phyloP scores from a whole-genome alignment of 768 basidiomycete species.

The Rhizopogon vinicolor region DNA sequence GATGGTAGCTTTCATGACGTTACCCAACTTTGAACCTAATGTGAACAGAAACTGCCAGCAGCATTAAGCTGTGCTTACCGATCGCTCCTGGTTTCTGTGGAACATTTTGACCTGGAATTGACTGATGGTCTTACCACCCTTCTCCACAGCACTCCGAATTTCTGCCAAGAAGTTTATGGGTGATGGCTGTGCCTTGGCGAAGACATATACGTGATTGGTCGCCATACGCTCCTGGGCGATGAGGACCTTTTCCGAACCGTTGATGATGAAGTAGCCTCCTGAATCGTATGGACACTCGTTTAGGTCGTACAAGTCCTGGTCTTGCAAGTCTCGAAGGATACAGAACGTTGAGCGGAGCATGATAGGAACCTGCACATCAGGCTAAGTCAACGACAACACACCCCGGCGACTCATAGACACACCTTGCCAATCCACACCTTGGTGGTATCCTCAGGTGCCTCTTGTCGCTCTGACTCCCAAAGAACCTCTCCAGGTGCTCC shows the following conservation, averaged over 20 bases:
- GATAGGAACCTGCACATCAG: conserved; percentile 74
- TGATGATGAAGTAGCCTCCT: conserved; percentile 99
- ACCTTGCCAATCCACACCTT: conserved; percentile 97
- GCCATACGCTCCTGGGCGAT: conserved; percentile 99
- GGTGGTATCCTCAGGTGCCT: conserved; percentile 55
- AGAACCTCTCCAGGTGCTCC: conserved; percentile 75
- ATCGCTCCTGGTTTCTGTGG: conserved; percentile 82
- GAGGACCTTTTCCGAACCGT: conserved; percentile 98
- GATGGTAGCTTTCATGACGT: conserved; percentile 94
- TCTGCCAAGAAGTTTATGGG: conserved; percentile 95
- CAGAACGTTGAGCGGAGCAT: conserved; percentile 97
- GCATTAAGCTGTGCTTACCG: conserved; percentile 46
- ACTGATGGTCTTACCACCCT: conserved; percentile 96
- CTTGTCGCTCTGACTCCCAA: conserved; percentile 73
- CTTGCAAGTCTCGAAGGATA: conserved; percentile 74
- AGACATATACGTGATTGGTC: conserved; percentile 98
- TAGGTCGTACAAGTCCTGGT: conserved; percentile 80
- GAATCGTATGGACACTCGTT: conserved; percentile 99
- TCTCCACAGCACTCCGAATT: conserved; percentile 96
- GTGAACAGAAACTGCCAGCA: conserved; percentile 7
- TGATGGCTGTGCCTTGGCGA: conserved; percentile 95
- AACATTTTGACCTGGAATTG: conserved; percentile 99
- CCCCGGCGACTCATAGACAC: conserved; percentile 16
- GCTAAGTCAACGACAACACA: conserved; percentile 10
- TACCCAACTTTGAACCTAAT: conserved; percentile 54